A percentile compares a stretch with the other conserved stretches of the same genome.
phyloP scores from a whole-genome alignment of 2,329 filamentous ascomycete genomes.

The Calonectria pseudoturangicola region DNA sequence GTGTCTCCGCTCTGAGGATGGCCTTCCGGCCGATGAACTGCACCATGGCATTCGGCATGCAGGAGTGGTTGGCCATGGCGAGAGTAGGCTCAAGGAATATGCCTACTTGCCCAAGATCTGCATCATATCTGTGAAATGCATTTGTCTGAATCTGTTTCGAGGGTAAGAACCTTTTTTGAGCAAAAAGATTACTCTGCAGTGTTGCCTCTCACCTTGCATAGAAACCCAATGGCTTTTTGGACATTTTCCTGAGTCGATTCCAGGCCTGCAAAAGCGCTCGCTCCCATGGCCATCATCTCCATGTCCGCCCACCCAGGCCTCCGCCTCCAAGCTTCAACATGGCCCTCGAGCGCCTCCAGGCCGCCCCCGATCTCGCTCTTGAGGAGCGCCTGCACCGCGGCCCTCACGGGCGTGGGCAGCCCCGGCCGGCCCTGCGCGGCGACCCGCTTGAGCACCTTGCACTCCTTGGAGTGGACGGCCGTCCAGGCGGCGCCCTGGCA shows the following conservation, averaged over 20 bases:
- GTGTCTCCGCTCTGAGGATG: constrained; percentile 68
- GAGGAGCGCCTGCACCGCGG: constrained; percentile 71
- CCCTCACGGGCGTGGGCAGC: constrained; percentile 74
- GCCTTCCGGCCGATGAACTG: constrained; percentile 72
- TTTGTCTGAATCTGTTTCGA: constrained; percentile 74
- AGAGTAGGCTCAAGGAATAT: constrained; percentile 74
- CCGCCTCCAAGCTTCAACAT: constrained; percentile 63
- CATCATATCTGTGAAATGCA: constrained; percentile 74
- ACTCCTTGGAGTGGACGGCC: constrained; percentile 72
- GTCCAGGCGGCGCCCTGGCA: constrained; percentile 76
- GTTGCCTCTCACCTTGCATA: constrained; percentile 70
- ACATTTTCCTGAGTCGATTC: constrained; percentile 61
- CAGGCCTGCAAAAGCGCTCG: constrained; percentile 64
- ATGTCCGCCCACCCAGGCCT: constrained; percentile 67
- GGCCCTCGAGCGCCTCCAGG: constrained; percentile 66
- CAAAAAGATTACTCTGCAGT: background rate
- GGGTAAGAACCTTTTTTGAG: constrained; percentile 20
- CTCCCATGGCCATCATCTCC: constrained; percentile 67
- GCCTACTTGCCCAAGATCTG: constrained; percentile 71
- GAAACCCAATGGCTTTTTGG: constrained; percentile 64
- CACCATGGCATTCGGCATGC: constrained; percentile 75
- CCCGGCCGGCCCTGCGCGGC: constrained; percentile 51
- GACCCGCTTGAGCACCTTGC: constrained; percentile 64
- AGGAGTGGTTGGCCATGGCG: constrained; percentile 79
- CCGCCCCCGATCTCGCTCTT: constrained; percentile 59